These are phyloP conservation scores for Mycosphaerella arachidis DNA, from an alignment of 2,329 filamentous ascomycete genomes.

Conservation along the genomic window DNA sequence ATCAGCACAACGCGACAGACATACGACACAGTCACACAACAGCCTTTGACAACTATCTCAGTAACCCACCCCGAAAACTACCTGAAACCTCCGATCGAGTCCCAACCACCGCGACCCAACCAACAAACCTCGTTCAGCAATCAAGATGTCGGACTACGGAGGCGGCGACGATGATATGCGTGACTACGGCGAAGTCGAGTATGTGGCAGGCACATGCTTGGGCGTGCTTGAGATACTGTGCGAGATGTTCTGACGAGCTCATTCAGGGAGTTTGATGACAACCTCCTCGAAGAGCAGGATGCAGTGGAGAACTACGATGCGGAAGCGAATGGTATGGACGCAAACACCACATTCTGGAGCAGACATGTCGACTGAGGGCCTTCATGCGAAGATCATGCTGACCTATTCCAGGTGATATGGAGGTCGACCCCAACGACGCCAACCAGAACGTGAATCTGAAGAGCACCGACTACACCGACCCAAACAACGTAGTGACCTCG, in stretches of 20 bases:
- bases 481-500: slow-evolving; percentile 42
- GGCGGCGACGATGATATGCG: slow-evolving; percentile 37
- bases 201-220: slow-evolving; percentile 9
- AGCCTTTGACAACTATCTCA: background rate
- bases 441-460: slow-evolving; percentile 17
- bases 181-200: slow-evolving; percentile 34
- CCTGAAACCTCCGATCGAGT: background rate
- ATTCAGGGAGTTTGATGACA: slow-evolving; percentile 33
- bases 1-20: background rate
- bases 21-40: background rate
- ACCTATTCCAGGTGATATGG: slow-evolving; percentile 34
- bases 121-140: background rate
- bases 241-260: slow-evolving; percentile 1
- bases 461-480: slow-evolving; percentile 31
- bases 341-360: background rate
- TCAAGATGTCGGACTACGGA: slow-evolving; percentile 44
- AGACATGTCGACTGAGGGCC: background rate
- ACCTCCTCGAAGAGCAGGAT: slow-evolving; percentile 45
- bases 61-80: background rate
- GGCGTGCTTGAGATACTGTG: background rate
- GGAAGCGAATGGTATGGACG: slow-evolving; percentile 26
- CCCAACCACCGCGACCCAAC: background rate
- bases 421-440: slow-evolving; percentile 17
- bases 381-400: background rate
- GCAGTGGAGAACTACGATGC: slow-evolving; percentile 54